phyloP scores from a whole-genome alignment of 352 stramenopile genomes.

The Pythium guiyangense region DNA sequence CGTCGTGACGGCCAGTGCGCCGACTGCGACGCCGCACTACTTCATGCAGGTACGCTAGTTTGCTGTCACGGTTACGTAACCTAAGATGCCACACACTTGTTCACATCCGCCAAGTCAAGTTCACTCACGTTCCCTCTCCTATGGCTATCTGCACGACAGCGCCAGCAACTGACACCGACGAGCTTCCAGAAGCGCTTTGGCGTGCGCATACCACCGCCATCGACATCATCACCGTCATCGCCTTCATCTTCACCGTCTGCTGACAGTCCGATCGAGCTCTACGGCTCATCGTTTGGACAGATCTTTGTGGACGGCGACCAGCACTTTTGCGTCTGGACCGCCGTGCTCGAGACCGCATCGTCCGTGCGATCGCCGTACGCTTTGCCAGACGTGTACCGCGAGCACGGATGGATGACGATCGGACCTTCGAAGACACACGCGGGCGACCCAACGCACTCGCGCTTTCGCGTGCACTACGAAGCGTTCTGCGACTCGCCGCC shows the following conservation, averaged over 20 bases:
- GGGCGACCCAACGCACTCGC: not conserved
- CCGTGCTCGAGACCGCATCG: not conserved
- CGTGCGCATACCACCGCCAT: no score
- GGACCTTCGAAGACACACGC: not conserved
- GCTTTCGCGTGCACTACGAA: not conserved
- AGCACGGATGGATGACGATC: not conserved
- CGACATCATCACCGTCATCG: no score
- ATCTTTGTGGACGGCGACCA: not conserved
- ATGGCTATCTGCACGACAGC: no score
- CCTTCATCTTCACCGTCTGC: no score
- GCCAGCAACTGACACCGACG: not conserved
- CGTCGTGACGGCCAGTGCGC: no score
- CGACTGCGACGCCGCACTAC: no score
- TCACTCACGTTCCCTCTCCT: no score
- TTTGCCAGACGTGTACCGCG: not conserved
- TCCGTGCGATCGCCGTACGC: no score
- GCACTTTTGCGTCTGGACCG: not conserved
- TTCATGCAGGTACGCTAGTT: no score
- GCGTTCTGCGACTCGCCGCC: not conserved
- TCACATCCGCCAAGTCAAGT: no score
- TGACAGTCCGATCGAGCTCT: not conserved
- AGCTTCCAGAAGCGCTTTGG: not conserved
- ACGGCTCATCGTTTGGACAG: not conserved
- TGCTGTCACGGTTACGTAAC: no score
- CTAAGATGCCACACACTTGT: no score